These are phyloP conservation scores for Sechiopsis laciniata DNA, from an alignment of 306 rosid genomes.

Conservation along the genomic window DNA sequence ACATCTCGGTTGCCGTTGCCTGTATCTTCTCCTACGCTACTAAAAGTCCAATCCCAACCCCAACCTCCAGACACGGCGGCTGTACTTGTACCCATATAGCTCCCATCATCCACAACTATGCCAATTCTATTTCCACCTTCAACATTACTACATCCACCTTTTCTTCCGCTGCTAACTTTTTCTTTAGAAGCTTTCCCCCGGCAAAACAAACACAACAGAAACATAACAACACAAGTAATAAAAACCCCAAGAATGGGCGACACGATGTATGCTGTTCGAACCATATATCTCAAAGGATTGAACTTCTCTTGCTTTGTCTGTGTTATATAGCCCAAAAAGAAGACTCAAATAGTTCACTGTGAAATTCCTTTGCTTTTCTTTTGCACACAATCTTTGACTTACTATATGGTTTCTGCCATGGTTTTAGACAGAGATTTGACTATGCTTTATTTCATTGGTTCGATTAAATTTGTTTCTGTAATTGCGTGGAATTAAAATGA, in stretches of 20 bases:
- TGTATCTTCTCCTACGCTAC: neutral
- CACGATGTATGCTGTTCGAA: constrained; percentile 6
- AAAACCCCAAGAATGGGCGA: neutral
- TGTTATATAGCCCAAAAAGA: neutral
- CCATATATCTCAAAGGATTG: neutral
- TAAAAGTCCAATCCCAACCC: constrained; percentile 9
- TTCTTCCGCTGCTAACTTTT: neutral
- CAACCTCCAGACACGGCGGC: neutral
- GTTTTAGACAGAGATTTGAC: constrained; percentile 2
- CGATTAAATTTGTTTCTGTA: neutral
- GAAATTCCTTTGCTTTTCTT: neutral
- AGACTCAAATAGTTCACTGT: neutral
- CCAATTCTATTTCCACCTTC: neutral
- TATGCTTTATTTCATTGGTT: neutral
- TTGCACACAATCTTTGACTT: constrained; percentile 15
- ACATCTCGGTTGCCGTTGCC: neutral
- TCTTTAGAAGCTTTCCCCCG: neutral
- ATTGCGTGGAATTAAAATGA: neutral
- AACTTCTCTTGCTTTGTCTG: neutral
- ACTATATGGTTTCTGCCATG: neutral
- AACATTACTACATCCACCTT: no score
- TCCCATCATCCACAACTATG: constrained; percentile 13
- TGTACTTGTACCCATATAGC: neutral
- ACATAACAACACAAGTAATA: neutral
- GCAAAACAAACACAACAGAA: neutral